These are phyloP conservation scores for Fusarium sp. DNA, from an alignment of 2,329 filamentous ascomycete species.

Conservation along the genomic window DNA sequence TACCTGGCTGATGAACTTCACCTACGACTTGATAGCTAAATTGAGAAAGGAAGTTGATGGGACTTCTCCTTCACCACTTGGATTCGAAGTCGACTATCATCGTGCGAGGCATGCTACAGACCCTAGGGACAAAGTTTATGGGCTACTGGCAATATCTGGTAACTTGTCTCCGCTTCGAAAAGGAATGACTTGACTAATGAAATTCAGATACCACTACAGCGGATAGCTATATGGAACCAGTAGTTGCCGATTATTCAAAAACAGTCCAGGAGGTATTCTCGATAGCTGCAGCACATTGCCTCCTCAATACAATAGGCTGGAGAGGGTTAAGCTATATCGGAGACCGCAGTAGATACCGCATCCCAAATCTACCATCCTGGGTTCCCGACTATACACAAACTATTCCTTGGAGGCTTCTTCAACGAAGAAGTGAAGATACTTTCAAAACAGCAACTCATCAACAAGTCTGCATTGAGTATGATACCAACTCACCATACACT, in stretches of 20 bases:
- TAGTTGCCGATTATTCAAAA: neutral
- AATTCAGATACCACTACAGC: neutral
- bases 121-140: neutral
- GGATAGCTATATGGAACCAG: neutral
- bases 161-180: rapidly evolving
- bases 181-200: neutral
- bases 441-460: neutral
- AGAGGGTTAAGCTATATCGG: neutral
- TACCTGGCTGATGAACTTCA: neutral
- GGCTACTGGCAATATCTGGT: neutral
- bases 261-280: neutral
- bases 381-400: neutral
- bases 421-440: neutral
- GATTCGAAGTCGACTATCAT: neutral
- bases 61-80: neutral
- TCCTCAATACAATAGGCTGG: neutral
- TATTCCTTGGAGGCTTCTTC: neutral
- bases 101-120: neutral
- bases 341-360: neutral
- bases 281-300: neutral
- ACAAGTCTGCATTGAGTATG: neutral
- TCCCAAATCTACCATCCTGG: neutral
- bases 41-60: neutral
- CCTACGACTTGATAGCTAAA: neutral
- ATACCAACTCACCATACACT: neutral